Percentiles rank a stretch among this genome's conserved stretches.
phyloP scores from a whole-genome alignment of 106 monocot species.

The Dendrobium huoshanense region DNA sequence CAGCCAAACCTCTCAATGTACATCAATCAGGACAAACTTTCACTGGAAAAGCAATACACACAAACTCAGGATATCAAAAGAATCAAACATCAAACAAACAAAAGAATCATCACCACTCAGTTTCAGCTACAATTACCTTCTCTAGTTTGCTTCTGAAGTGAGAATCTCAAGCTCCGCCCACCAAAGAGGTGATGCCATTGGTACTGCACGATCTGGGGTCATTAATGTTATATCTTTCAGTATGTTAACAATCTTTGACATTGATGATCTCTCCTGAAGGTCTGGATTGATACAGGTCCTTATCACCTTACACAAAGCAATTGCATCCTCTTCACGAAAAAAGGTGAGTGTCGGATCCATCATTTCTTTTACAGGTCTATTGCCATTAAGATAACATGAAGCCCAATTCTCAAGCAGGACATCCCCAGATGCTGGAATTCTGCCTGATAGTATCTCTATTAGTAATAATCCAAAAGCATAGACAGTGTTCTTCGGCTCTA shows the following conservation, averaged over 20 bases:
- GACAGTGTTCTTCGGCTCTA: constrained; percentile 15
- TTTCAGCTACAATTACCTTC: neutral
- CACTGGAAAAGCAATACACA: neutral
- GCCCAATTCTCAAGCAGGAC: constrained; percentile 23
- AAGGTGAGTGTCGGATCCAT: constrained; percentile 25
- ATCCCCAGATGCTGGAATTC: constrained; percentile 20
- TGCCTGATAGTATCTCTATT: constrained; percentile 38
- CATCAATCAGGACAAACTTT: neutral
- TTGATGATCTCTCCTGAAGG: constrained; percentile 14
- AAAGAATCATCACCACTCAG: constrained; percentile 3
- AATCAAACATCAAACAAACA: neutral
- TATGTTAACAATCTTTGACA: constrained; percentile 15
- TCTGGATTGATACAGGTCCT: constrained; percentile 29
- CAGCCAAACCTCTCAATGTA: neutral
- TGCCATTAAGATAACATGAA: constrained; percentile 20
- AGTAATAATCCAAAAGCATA: constrained; percentile 38
- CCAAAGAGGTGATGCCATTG: constrained; percentile 40
- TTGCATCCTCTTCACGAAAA: constrained; percentile 17
- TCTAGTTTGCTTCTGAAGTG: constrained; percentile 17
- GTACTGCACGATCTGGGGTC: constrained; percentile 26
- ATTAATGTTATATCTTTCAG: constrained; percentile 38
- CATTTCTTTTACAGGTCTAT: constrained; percentile 24
- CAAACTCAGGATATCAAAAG: neutral
- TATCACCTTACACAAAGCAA: constrained; percentile 22
- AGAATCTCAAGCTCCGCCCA: constrained; percentile 64